Evolutionary conservation across 2,329 filamentous ascomycete genomes (phyloP).

Genomic region (Sphaceloma murrayae): DNA sequence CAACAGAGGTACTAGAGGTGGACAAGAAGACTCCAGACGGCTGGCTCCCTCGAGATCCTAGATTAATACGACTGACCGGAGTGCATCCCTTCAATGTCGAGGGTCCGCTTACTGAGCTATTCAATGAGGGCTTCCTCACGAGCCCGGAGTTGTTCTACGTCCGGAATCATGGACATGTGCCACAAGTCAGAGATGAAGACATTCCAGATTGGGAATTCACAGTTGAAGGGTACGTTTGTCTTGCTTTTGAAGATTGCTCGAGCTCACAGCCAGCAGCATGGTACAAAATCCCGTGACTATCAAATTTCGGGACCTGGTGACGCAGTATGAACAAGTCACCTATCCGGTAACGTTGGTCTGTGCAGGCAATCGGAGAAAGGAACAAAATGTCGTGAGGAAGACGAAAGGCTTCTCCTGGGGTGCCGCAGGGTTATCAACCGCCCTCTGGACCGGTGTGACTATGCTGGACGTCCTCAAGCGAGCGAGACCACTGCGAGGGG

Average conservation of each 20-base stretch:
- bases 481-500: conserved; percentile 59
- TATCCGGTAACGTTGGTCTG: conserved; percentile 84
- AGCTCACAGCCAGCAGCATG: conserved; percentile 32
- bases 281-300: conserved; percentile 68
- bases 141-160: conserved; percentile 86
- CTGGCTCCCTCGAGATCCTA: conserved; percentile 69
- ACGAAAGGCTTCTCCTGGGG: conserved; percentile 95
- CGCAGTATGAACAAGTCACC: conserved; percentile 69
- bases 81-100: conserved; percentile 89
- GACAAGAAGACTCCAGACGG: conserved; percentile 76
- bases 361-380: conserved; percentile 83
- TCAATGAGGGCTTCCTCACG: conserved; percentile 74
- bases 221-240: conserved; percentile 52
- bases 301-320: conserved; percentile 61
- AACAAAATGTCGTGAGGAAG: conserved; percentile 84
- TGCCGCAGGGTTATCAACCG: conserved; percentile 74
- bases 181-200: conserved; percentile 60
- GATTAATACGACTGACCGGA: conserved; percentile 77
- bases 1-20: conserved; percentile 56
- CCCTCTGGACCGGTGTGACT: conserved; percentile 74
- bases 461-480: conserved; percentile 60
- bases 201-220: conserved; percentile 72
- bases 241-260: conserved; percentile 22
- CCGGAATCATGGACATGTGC: conserved; percentile 78
- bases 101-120: conserved; percentile 68